These are phyloP conservation scores for Trametes pubescens DNA, from an alignment of 1,284 basidiomycete species.

Conservation along the genomic window DNA sequence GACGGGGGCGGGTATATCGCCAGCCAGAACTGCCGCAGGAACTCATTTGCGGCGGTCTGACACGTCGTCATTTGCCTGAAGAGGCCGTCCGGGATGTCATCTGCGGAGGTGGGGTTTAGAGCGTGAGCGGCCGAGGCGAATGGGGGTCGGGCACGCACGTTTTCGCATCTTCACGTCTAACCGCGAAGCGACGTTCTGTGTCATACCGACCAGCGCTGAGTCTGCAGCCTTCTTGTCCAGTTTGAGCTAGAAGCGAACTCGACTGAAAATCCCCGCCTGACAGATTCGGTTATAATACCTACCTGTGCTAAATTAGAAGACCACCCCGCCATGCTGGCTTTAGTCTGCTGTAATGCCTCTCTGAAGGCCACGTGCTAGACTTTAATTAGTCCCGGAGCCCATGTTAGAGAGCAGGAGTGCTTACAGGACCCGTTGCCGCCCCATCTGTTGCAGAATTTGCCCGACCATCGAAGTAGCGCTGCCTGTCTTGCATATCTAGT, in stretches of 20 bases:
- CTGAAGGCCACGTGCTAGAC: conserved; percentile 52
- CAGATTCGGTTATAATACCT: background rate
- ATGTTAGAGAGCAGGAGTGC: conserved; percentile 11
- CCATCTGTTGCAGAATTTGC: conserved; percentile 44
- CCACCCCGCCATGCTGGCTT: conserved; percentile 63
- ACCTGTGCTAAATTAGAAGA: conserved; percentile 66
- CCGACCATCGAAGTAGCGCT: conserved; percentile 78
- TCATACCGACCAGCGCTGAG: conserved; percentile 76
- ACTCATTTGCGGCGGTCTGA: conserved; percentile 94
- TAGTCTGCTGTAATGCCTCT: conserved; percentile 54
- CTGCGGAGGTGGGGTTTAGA: conserved; percentile 47
- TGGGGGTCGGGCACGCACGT: conserved; percentile 51
- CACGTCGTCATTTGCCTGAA: conserved; percentile 86
- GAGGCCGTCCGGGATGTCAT: conserved; percentile 81
- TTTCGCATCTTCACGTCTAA: conserved; percentile 70
- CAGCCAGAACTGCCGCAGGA: conserved; percentile 95
- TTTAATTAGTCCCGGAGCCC: conserved; percentile 6
- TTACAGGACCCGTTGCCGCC: conserved; percentile 45
- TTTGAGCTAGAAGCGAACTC: conserved; percentile 50
- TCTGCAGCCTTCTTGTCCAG: conserved; percentile 73
- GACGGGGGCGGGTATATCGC: conserved; percentile 82
- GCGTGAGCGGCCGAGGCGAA: too few species aligned
- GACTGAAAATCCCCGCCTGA: background rate
- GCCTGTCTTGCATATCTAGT: conserved; percentile 84
- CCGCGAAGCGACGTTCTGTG: conserved; percentile 74